These are phyloP conservation scores for Harrya chromipes DNA, from an alignment of 768 basidiomycete species.

Conservation along the genomic window DNA sequence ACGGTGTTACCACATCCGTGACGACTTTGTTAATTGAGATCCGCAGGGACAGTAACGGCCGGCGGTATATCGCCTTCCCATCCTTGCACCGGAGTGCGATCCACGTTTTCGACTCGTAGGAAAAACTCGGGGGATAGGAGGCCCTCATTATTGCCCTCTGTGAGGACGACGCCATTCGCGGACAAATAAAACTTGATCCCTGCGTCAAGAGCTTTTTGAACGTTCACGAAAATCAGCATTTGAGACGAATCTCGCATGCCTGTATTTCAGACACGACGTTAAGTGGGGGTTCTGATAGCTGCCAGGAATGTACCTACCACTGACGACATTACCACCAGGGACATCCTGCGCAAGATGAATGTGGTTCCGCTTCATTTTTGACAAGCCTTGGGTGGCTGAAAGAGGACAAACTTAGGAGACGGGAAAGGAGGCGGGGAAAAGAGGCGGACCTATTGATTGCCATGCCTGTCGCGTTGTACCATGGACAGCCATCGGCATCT, in stretches of 20 bases:
- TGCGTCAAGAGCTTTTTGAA: slow-evolving; percentile 62
- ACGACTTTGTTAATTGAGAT: background rate
- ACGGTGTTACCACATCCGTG: background rate
- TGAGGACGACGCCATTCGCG: slow-evolving; percentile 85
- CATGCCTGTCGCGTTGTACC: slow-evolving; percentile 73
- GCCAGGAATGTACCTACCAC: slow-evolving; percentile 51
- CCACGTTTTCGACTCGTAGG: slow-evolving; percentile 54
- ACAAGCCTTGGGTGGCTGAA: slow-evolving; percentile 67
- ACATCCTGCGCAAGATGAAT: slow-evolving; percentile 89
- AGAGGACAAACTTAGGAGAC: background rate
- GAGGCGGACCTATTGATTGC: slow-evolving; percentile 58
- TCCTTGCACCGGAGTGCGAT: slow-evolving; percentile 17
- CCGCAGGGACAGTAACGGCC: background rate
- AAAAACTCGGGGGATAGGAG: slow-evolving; percentile 65
- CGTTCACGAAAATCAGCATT: slow-evolving; percentile 78
- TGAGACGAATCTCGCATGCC: slow-evolving; percentile 81
- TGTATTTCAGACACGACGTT: slow-evolving; percentile 26
- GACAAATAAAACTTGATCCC: slow-evolving; percentile 78
- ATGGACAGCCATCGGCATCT: slow-evolving; percentile 82
- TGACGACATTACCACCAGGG: slow-evolving; percentile 61
- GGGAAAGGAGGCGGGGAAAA: background rate
- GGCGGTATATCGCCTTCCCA: slow-evolving; percentile 17
- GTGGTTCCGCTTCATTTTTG: slow-evolving; percentile 85
- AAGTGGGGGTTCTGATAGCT: background rate
- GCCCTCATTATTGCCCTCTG: slow-evolving; percentile 68